Base-by-base conservation (phyloP, 208 protist species). In the Naegleria gruberi region DNA sequence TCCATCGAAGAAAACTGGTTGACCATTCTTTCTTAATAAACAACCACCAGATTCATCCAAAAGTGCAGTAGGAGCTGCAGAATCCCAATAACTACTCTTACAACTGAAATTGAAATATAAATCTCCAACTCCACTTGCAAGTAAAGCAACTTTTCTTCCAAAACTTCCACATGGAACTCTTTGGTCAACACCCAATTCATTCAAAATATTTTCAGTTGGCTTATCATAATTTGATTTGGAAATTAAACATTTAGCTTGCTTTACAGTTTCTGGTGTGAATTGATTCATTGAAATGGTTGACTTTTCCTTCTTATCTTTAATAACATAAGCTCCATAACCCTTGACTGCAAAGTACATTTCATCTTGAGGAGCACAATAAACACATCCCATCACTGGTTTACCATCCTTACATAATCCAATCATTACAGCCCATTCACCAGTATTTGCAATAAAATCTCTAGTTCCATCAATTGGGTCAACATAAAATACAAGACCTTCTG, bases 381-480 rank as follows among this genome's bases (percentile, higher is more conserved):
- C n/a, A 26, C 46, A 43, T 12, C 84, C 84, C 84, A 88, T 65
- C 5, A 43, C 45, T 19, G 45, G n/a, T 37, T 1, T 40, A 7
- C 44, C 43, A 65, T 88, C 45, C 30, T 34, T 43, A 10, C 8
- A 41, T n/a, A 88, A 41, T 43, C 84, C 84, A 73, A 88, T 88
- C 84, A 88, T 88, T 3, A 88, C 84, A 19, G n/a, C 41, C 84
- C 84, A 88, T 65, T 88, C 44, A 43, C 84, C 84, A 65, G 57
- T 88, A 26, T 88, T 88, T 40, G n/a, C 15, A 73, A 88, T 65
- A 43, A 88, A 88, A 44, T 88, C 84, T 65, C 46, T 88, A 4
- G 84, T 88, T 6, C 84, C 84, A 43, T 88, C 84, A 65, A 88
- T 65, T 15, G 84, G 84, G 46, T 88, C 84, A 2, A 88, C 84